Evolutionary conservation across 352 stramenopile species (phyloP), one percentile per base, ranked within the genome.

Genomic region (Pythium inflatum): DNA sequence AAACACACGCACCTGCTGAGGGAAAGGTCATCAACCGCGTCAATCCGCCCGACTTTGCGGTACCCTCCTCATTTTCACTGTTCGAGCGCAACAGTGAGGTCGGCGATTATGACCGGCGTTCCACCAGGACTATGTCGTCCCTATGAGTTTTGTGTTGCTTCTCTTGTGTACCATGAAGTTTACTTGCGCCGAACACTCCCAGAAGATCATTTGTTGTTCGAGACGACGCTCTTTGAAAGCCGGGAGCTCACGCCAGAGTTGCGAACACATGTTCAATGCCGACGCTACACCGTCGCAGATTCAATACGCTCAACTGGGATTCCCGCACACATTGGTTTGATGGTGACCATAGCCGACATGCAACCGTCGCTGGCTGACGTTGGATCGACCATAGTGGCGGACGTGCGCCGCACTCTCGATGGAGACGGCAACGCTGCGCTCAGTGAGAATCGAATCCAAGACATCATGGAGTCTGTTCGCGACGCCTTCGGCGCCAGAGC

Each of bases 31-130:
- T n/a, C n/a, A n/a, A n/a, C n/a, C n/a, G n/a, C n/a, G n/a, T 74
- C 38, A 25, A 57, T 25, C 45, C 30, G 0, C 41, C 59, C 2
- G 51, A 65, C 9, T 79, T 76, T 66, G 41, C 63, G n/a, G 46
- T 66, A 24, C 36, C 54, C 68, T 11, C 64, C 54, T 25, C 51
- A 65, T 51, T 71, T 76, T 20, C 11, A 51, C 20, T 22, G 38
- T 4, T 20, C 38, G 13, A 46, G 3, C 38, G 38, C 18, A 20
- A 18, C 50, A 2, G n/a, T 68, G 11, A 38, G 67, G 28, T 50
- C 40, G 11, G 48, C 55, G 1, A 31, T 70, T 7, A 49, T 40
- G 59, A 36, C 51, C 5, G 59, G 28, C 28, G 30, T 49, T n/a
- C 66, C 65, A 56, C 12, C 33, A 4, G 30, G 12, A 14, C n/a